Base-by-base conservation (phyloP, 768 basidiomycete species). In the Leccinellum luteum region DNA sequence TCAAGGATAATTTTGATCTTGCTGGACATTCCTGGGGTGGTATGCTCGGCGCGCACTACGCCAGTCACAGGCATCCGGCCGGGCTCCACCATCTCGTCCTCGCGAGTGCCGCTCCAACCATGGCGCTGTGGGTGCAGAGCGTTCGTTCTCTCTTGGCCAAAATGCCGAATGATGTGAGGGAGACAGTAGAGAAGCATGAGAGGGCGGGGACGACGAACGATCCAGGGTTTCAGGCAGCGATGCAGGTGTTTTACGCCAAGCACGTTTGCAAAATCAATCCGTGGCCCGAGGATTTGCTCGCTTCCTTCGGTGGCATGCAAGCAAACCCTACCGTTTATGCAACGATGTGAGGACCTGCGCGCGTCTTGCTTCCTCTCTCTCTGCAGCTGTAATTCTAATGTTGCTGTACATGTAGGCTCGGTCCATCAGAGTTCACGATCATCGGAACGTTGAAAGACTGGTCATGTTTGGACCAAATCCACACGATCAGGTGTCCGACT, bases 1-100 rank as follows among this genome's bases (percentile, higher is more conserved):
- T 84, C 58, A 44, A 65, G 12, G 61, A 66, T 6, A 60, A 64
- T n/a, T 85, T 77, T 64, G 74, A 78, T 59, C 64, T 85, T 3
- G 59, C 77, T 2, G 85, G 85, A 0, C 83, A 85, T 48, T 83
- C 81, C 6, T 84, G 83, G 83, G 84, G 84, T 15, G 82, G 78
- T 2, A 82, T 82, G 69, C 72, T 85, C 7, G 81, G 71, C 0
- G 60, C 70, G 7, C 74, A 79, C 43, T 80, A 76, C 49, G 79
- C 64, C 6, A 67, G 74, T 38, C 61, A 68, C 15, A 69, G 71
- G 10, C 70, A 76, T n/a, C 80, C 79, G 3, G 23, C 52, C 0
- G 79, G 79, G 0, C 58, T 81, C 13, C 73, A 66, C 48, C 74
- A 66, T 9, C 61, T 78, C 1, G 66, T 76, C 31, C 63, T 77